A percentile compares a stretch with the other conserved stretches of the same genome.
phyloP scores from a whole-genome alignment of 345 rosid species.

The Moringa oleifera region DNA sequence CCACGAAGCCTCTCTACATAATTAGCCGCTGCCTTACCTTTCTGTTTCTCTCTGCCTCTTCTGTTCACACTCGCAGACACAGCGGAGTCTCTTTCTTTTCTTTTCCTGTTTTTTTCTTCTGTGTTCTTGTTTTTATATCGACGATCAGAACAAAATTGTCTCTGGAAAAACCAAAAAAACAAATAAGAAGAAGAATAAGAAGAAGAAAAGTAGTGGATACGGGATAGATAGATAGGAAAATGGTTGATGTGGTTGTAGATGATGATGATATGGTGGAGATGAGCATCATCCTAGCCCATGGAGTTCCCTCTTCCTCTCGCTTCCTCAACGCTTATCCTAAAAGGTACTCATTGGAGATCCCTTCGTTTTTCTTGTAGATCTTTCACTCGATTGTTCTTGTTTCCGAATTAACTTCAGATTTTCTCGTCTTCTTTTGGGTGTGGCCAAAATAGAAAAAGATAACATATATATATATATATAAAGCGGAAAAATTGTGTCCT shows the following conservation, averaged over 20 bases:
- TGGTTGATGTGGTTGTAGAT: constrained; percentile 21
- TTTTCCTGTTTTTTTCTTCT: too few relatives aligned
- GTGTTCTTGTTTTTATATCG: too few relatives aligned
- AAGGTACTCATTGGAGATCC: constrained; percentile 40
- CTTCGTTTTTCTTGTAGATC: too few relatives aligned
- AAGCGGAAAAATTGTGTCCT: not conserved
- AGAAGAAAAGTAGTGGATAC: constrained; percentile 2
- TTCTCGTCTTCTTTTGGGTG: not conserved
- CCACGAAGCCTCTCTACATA: constrained; percentile 9
- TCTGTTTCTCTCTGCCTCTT: constrained; percentile 17
- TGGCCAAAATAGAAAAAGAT: not conserved
- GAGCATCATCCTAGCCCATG: constrained; percentile 28
- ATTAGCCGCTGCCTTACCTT: constrained; percentile 11
- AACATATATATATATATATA: too few relatives aligned
- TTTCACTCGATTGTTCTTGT: too few relatives aligned
- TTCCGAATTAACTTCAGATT: not conserved
- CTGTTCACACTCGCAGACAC: not conserved
- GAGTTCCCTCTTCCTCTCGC: constrained; percentile 30
- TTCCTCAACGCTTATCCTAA: constrained; percentile 39
- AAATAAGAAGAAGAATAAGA: not conserved
- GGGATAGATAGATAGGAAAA: constrained; percentile 8
- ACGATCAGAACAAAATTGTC: not conserved
- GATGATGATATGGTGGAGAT: constrained; percentile 39
- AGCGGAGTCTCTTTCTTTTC: too few relatives aligned
- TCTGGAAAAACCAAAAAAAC: too few relatives aligned